These are phyloP conservation scores for Aspergillus amoenus DNA, from an alignment of 2,329 filamentous ascomycete genomes.

Conservation along the genomic window DNA sequence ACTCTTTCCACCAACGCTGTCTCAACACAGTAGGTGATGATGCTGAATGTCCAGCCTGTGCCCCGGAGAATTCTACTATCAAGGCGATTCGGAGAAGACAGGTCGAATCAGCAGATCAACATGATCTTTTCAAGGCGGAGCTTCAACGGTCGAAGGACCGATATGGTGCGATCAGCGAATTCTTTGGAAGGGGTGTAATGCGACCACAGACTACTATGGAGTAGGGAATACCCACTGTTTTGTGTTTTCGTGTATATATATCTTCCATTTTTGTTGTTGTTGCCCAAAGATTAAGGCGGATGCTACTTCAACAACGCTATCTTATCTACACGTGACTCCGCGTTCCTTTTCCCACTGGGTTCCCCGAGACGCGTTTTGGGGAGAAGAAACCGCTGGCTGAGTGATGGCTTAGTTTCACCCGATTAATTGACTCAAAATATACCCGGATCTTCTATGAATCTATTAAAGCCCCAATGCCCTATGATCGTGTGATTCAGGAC, in stretches of 20 bases:
- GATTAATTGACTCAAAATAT: not conserved
- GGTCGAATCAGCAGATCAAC: slow-evolving; percentile 78
- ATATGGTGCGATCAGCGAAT: slow-evolving; percentile 89
- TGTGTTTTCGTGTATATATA: slow-evolving; percentile 10
- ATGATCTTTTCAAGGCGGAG: slow-evolving; percentile 85
- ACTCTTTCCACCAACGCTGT: slow-evolving; percentile 93
- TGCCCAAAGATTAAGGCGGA: not conserved
- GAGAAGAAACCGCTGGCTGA: not conserved
- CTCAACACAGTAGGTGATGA: slow-evolving; percentile 66
- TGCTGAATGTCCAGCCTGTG: slow-evolving; percentile 83
- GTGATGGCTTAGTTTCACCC: not conserved
- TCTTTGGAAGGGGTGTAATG: slow-evolving; percentile 95
- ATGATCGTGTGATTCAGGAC: slow-evolving; percentile 43
- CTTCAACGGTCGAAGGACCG: slow-evolving; percentile 74
- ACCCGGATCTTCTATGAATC: not conserved
- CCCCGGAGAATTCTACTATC: slow-evolving; percentile 80
- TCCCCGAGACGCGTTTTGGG: slow-evolving; percentile 5
- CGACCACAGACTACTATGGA: slow-evolving; percentile 41
- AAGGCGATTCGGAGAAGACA: slow-evolving; percentile 83
- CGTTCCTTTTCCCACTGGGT: slow-evolving; percentile 17
- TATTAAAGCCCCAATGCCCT: slow-evolving; percentile 29
- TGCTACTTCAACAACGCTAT: not conserved
- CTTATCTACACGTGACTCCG: slow-evolving; percentile 35
- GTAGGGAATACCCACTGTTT: slow-evolving; percentile 17
- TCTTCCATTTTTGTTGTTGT: not conserved